Evolutionary conservation across 352 stramenopile species (phyloP).

Genomic region (Phytophthora sp.): DNA sequence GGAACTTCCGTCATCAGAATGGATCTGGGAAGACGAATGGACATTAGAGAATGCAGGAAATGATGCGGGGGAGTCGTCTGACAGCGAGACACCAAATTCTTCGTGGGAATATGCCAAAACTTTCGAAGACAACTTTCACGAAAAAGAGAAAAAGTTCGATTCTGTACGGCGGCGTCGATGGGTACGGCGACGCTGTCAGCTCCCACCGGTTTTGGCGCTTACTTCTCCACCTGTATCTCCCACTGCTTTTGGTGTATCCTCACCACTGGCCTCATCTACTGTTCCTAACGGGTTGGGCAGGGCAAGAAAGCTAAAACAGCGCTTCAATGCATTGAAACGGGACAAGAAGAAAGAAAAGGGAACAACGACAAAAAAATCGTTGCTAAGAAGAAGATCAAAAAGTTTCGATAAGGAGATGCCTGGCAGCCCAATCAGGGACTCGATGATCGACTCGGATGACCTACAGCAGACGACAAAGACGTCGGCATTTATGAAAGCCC

Average conservation of each 20-base stretch:
- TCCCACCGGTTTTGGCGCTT: constrained; percentile 55
- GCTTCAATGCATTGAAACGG: constrained; percentile 36
- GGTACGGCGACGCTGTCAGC: constrained; percentile 62
- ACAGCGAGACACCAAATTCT: constrained; percentile 33
- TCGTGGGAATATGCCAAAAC: constrained; percentile 75
- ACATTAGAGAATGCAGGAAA: constrained; percentile 46
- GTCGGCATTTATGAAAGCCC: constrained; percentile 36
- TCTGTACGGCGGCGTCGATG: constrained; percentile 71
- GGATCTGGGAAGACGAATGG: constrained; percentile 84
- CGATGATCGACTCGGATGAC: constrained; percentile 29
- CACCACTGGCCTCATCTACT: constrained; percentile 19
- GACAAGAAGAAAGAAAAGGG: constrained; percentile 43
- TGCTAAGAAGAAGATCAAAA: constrained; percentile 47
- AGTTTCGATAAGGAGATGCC: constrained; percentile 49
- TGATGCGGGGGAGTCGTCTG: constrained; percentile 31
- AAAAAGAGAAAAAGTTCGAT: constrained; percentile 80
- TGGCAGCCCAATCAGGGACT: constrained; percentile 32
- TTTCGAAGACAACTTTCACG: constrained; percentile 74
- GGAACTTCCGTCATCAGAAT: constrained; percentile 79
- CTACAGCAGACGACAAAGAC: constrained; percentile 17
- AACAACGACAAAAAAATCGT: constrained; percentile 20
- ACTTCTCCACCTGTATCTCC: constrained; percentile 15
- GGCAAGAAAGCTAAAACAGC: constrained; percentile 52
- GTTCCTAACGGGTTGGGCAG: constrained; percentile 35
- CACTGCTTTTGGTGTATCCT: constrained; percentile 16